Base-by-base conservation (phyloP, 345 rosid species). In the Lepidium didymum region DNA sequence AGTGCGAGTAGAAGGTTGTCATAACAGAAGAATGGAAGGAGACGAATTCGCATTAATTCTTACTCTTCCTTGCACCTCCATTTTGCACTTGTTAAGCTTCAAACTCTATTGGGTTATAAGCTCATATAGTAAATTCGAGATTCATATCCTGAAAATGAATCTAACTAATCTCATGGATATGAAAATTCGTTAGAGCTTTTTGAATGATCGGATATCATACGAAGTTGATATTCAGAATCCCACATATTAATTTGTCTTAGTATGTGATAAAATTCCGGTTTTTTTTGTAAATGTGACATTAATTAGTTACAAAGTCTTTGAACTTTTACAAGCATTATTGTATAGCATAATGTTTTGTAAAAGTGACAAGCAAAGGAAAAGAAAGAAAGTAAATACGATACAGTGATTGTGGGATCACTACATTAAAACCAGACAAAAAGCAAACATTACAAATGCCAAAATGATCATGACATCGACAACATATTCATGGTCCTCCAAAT, bases 391-490 rank as follows among this genome's bases (percentile, higher is more conserved):
- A 62, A 43, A 35, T 16, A 16, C 42, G 13, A 53, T 42, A 44
- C 12, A 44, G 56, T 54, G 64, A 72, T 36, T 63, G 76, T 63
- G 76, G 76, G 76, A 72, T 63, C 76, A 72, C 57, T 72, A 56
- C 64, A 56, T 45, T 44, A 64, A 56, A 64, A 72, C 47, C 69
- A 72, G 64, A 72, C 70, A 72, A 72, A 72, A 72, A 55, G 64
- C 64, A 64, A 72, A 64, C 64, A 42, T 36, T 72, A 54, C 75
- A 63, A 55, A 46, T 45, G 69, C 64, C 33, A 56, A 37, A 56
- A 59, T 29, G 52, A 64, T 56, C 52, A 72, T 64, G 65, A 56
- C 57, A 64, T 47, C 47, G 75, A 35, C 63, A 54, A 62, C 27
- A 23, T 23, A 44, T 54, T 35, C 23, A 44, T 54, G 62, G 33